phyloP scores from a whole-genome alignment of 345 rosid species.

The Bruguiera gymnorhiza region DNA sequence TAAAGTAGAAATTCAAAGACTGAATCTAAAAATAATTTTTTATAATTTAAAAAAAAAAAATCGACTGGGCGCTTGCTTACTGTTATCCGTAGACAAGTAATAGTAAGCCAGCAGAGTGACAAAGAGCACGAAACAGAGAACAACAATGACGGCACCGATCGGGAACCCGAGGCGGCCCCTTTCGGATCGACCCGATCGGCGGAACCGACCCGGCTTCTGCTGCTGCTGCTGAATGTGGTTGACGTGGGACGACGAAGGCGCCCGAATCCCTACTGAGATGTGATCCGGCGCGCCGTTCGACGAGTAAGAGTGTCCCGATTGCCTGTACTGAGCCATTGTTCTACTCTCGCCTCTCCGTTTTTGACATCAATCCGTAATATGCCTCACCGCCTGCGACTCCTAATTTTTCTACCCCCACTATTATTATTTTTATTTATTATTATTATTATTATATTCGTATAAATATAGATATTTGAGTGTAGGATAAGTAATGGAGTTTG shows the following conservation, averaged over 20 bases:
- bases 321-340: conserved; percentile 86
- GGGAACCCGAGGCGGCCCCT: conserved; percentile 42
- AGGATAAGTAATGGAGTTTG: too few relatives aligned
- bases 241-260: conserved; percentile 17
- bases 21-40: too few relatives aligned
- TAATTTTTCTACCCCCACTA: too few relatives aligned
- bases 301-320: conserved; percentile 48
- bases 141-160: conserved; percentile 39
- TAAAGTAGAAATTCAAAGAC: background rate
- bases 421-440: too few relatives aligned
- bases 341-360: too few relatives aligned
- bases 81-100: conserved; percentile 44
- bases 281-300: conserved; percentile 56
- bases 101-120: conserved; percentile 63
- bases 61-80: background rate
- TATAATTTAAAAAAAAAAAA: too few relatives aligned
- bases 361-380: too few relatives aligned
- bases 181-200: conserved; percentile 66
- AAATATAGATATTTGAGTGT: too few relatives aligned
- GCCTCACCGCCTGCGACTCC: too few relatives aligned
- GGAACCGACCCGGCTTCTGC: conserved; percentile 48
- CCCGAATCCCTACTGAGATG: conserved; percentile 57
- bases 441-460: too few relatives aligned
- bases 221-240: too few relatives aligned
- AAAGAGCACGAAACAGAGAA: conserved; percentile 52